phyloP scores from a whole-genome alignment of 345 rosid genomes.

The Syzygium oleosum region DNA sequence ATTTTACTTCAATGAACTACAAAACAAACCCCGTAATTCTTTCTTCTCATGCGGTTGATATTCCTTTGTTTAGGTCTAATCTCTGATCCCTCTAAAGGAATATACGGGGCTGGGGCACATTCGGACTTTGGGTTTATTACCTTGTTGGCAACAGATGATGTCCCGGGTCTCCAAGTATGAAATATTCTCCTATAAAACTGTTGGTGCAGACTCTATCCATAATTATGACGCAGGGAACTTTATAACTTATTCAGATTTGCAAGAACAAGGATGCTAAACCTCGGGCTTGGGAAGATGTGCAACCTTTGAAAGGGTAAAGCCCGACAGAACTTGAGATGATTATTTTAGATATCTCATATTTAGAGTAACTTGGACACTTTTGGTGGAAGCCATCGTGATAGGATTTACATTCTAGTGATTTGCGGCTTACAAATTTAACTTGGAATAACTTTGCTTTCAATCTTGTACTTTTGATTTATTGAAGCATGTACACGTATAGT shows the following conservation, averaged over 20 bases:
- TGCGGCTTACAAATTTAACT: background rate
- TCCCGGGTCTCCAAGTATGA: too few species aligned
- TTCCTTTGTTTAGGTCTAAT: slow-evolving; percentile 20
- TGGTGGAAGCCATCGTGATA: background rate
- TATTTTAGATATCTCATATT: too few species aligned
- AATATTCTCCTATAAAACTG: too few species aligned
- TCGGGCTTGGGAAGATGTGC: slow-evolving; percentile 69
- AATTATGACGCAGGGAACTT: too few species aligned
- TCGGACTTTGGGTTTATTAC: too few species aligned
- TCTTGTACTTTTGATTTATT: too few species aligned
- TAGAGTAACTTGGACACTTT: background rate
- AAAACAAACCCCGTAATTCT: background rate
- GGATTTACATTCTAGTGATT: background rate
- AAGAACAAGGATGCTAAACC: slow-evolving; percentile 29
- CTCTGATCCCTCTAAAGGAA: background rate
- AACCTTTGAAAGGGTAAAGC: slow-evolving; percentile 67
- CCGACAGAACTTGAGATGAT: too few species aligned
- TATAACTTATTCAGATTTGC: too few species aligned
- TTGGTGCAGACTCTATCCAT: too few species aligned
- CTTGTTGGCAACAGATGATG: too few species aligned
- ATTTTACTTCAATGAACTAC: background rate
- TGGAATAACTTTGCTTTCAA: background rate
- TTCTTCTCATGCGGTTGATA: background rate
- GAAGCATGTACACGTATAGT: too few species aligned
- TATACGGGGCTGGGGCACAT: too few species aligned